Conservation (phyloP, 306 rosid species). For the Acmispon strigosus region DNA sequence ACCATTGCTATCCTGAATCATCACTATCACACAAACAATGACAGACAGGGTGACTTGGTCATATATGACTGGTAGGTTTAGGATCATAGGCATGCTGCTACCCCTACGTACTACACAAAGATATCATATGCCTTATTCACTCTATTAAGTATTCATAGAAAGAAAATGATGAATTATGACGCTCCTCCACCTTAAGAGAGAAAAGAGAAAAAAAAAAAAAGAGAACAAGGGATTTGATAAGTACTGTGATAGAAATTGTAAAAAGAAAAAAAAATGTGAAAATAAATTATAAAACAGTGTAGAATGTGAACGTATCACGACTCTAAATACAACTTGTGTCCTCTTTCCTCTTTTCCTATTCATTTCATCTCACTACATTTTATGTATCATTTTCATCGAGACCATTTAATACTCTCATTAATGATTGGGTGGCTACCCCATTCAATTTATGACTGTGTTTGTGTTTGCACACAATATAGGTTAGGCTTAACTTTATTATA, state of each 20-base stretch:
- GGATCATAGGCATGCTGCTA: slow-evolving; percentile 25
- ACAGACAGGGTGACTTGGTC: slow-evolving; percentile 1
- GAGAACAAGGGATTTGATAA: no score
- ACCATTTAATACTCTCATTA: background rate
- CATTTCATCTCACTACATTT: background rate
- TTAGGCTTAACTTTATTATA: no score
- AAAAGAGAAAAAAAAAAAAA: no score
- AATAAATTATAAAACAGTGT: no score
- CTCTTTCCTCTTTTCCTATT: background rate
- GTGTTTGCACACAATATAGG: no score
- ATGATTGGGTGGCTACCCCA: slow-evolving; percentile 17
- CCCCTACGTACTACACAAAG: slow-evolving; percentile 14
- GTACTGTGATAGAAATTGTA: no score
- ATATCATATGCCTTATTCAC: slow-evolving; percentile 23
- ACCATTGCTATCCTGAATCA: slow-evolving; percentile 13
- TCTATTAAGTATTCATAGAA: no score
- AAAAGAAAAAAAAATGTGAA: no score
- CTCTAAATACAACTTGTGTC: slow-evolving; percentile 8
- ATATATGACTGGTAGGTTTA: slow-evolving; percentile 3
- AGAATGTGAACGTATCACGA: no score
- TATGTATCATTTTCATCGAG: background rate
- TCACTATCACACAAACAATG: no score
- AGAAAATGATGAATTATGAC: no score
- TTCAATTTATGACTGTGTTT: slow-evolving; percentile 11
- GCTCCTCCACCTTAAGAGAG: no score